Conservation (phyloP, 1,139 yeast species). For the Hemisphaericaspora xylanilytica region DNA sequence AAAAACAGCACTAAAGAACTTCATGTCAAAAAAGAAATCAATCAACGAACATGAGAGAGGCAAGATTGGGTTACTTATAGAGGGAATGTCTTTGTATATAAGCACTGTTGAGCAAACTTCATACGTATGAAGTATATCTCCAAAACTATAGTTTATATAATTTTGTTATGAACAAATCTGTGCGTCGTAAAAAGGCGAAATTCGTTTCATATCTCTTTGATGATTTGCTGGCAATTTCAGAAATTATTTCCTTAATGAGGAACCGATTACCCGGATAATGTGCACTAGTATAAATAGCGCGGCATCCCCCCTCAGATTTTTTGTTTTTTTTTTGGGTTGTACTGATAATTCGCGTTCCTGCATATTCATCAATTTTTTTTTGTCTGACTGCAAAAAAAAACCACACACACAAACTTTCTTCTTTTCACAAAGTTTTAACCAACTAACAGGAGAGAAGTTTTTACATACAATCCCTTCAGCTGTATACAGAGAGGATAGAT, state of each 20-base stretch:
- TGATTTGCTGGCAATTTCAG: neutral
- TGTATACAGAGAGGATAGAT: neutral
- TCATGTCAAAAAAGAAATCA: neutral
- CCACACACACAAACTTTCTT: too few species aligned
- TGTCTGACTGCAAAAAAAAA: neutral
- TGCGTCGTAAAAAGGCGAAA: too few species aligned
- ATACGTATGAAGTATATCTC: too few species aligned
- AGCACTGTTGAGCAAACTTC: too few species aligned
- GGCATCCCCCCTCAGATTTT: conserved; percentile 14
- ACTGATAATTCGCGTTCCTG: conserved; percentile 6
- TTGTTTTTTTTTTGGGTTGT: neutral
- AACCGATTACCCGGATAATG: conserved; percentile 27
- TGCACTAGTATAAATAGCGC: conserved; percentile 26
- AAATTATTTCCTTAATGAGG: neutral
- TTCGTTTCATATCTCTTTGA: neutral
- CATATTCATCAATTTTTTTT: conserved; percentile 3
- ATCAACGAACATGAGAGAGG: too few species aligned
- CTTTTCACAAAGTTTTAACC: neutral
- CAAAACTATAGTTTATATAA: too few species aligned
- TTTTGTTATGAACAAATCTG: too few species aligned
- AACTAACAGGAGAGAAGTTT: neutral
- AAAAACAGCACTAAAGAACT: neutral
- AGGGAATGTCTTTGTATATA: too few species aligned
- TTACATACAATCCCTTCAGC: neutral
- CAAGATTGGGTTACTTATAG: too few species aligned